Evolutionary conservation across 2,329 filamentous ascomycete species (phyloP).

Genomic region (Colletotrichum orbiculare): DNA sequence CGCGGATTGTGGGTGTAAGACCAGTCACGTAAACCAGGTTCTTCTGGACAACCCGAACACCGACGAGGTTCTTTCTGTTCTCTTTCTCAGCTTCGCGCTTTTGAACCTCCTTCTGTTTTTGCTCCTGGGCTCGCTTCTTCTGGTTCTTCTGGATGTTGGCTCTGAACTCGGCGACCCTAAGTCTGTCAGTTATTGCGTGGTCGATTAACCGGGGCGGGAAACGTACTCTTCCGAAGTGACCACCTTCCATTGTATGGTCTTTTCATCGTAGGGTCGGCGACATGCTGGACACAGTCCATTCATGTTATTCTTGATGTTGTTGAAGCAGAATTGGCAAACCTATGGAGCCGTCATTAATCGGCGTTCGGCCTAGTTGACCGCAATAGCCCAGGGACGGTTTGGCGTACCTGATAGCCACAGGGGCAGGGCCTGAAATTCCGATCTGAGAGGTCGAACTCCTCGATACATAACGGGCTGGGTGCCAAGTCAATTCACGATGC

Average conservation of each 20-base stretch:
- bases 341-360: constrained; percentile 50
- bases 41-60: constrained; percentile 96
- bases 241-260: constrained; percentile 96
- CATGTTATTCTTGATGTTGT: constrained; percentile 98
- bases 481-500: constrained; percentile 39
- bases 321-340: constrained; percentile 99
- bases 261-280: constrained; percentile 93
- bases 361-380: not conserved
- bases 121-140: constrained; percentile 86
- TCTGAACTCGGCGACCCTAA: constrained; percentile 78
- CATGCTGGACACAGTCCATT: constrained; percentile 98
- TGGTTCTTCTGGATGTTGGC: constrained; percentile 88
- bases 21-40: constrained; percentile 99
- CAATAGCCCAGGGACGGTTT: not conserved
- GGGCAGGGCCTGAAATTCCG: constrained; percentile 97
- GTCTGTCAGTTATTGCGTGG: constrained; percentile 40
- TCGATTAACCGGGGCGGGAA: not conserved
- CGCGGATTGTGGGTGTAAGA: constrained; percentile 88
- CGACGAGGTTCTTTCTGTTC: constrained; percentile 94
- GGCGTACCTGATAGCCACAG: constrained; percentile 92
- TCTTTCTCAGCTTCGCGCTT: constrained; percentile 96
- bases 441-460: constrained; percentile 98
- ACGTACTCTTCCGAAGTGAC: constrained; percentile 94
- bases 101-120: constrained; percentile 92
- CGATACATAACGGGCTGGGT: constrained; percentile 91